phyloP scores from a whole-genome alignment of 2,329 filamentous ascomycete species.

The Alternaria angustiovoidea region DNA sequence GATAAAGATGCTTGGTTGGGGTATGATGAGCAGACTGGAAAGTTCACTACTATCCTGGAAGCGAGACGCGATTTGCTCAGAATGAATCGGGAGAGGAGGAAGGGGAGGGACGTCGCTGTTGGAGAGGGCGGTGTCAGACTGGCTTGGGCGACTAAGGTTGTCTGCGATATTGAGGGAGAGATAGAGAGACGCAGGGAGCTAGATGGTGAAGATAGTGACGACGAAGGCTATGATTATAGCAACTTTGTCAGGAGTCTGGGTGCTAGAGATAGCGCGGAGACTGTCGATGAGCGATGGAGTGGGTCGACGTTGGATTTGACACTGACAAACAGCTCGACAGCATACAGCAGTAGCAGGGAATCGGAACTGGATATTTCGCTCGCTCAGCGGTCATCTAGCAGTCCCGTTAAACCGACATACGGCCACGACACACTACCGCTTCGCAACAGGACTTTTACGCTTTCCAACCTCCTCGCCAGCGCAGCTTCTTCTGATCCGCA shows the following conservation, averaged over 20 bases:
- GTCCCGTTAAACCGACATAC: neutral
- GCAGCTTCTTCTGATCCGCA: neutral
- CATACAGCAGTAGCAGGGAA: neutral
- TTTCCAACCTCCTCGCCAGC: neutral
- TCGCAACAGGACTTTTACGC: neutral
- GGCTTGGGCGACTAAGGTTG: conserved; percentile 27
- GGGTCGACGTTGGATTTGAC: neutral
- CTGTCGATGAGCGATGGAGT: neutral
- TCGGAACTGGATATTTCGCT: fast-evolving
- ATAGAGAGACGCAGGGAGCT: neutral
- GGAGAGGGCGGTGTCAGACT: conserved; percentile 2
- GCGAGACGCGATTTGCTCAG: conserved; percentile 22
- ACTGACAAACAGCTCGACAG: neutral
- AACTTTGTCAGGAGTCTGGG: conserved; percentile 9
- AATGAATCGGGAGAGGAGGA: conserved; percentile 15
- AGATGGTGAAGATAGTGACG: conserved; percentile 9
- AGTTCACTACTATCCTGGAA: conserved; percentile 20
- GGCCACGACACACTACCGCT: neutral
- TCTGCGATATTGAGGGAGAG: conserved; percentile 5
- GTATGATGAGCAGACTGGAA: conserved; percentile 5
- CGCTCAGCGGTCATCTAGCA: neutral
- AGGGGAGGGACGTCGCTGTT: conserved; percentile 8
- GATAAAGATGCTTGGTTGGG: conserved; percentile 19
- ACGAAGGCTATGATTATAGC: conserved; percentile 13
- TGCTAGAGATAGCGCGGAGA: neutral